Percentiles rank a stretch among this genome's conserved stretches.
Conservation (phyloP, 2,329 filamentous ascomycete genomes). For the Talaromyces sp. region DNA sequence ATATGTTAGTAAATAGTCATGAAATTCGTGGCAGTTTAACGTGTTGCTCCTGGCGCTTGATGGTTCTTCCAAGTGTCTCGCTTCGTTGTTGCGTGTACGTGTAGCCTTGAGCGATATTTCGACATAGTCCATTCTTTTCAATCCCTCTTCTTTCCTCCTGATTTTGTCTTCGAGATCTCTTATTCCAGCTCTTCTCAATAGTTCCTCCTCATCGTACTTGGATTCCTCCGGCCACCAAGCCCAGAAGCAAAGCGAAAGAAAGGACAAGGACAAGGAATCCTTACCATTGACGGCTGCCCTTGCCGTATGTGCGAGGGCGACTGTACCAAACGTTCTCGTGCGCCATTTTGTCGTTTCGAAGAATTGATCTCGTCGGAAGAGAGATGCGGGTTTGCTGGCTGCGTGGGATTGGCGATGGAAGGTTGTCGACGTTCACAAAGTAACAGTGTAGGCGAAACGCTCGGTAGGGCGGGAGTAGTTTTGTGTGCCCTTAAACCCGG, state of each 20-base stretch:
- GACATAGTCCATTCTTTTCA: not conserved
- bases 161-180: no score
- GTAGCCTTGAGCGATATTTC: not conserved
- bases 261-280: conserved; percentile 36
- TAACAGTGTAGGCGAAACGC: not conserved
- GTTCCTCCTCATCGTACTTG: not conserved
- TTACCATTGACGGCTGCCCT: conserved; percentile 92
- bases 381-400: not conserved
- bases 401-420: not conserved
- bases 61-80: not conserved
- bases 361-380: not conserved
- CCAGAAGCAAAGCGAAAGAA: not conserved
- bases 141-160: not conserved
- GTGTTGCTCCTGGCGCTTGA: not conserved
- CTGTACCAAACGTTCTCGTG: conserved; percentile 99
- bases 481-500: conserved; percentile 11
- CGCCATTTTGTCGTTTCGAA: conserved; percentile 58
- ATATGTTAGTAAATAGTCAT: not conserved
- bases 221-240: not conserved
- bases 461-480: not conserved
- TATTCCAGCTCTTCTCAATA: no score
- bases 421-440: not conserved
- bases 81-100: not conserved
- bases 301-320: conserved; percentile 86
- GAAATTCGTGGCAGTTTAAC: not conserved